Evolutionary conservation across 2,329 filamentous ascomycete genomes (phyloP), one percentile per base, ranked within the genome.

Genomic region (Didymella lethalis): DNA sequence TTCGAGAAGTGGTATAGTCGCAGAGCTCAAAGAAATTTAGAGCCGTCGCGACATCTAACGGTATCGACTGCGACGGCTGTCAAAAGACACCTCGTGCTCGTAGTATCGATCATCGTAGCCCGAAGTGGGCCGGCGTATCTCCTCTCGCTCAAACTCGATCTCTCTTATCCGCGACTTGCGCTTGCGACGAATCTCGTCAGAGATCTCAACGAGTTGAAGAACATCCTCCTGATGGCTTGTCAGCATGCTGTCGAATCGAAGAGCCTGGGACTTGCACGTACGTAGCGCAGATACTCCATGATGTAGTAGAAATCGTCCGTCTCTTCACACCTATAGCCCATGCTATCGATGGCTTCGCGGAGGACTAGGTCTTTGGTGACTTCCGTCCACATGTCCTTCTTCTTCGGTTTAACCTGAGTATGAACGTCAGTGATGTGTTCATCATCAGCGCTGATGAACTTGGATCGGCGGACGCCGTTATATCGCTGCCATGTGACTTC

Each of bases 311-410:
- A 96, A 62, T 85, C 86, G 53, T 92, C 90, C 0, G 92, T 95
- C 82, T 98, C 93, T 75, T 97, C 92, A 72, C 89, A 98, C 60
- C 91, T 88, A 77, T 97, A 98, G 2, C 92, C 92, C 72, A 89
- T 80, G 69, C 90, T 84, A 67, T 96, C 89, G 64, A 98, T 91
- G 18, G 95, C 95, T 74, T 97, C 93, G 51, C 90, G 88, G 58
- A 89, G 84, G 16, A 98, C 92, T 34, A 98, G 80, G 67, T 97
- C 93, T 79, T 96, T 97, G 45, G 94, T 96, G 68, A 99, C 92
- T 78, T 98, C 95, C 0, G 95, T 99, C 94, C 94, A 98, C 81
- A 96, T 91, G 60, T 82, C 80, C 62, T 75, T 74, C 40, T 73
- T 67, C 64, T 78, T 80, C n/a, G 69, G 64, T 57, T 77, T 77